Percentiles rank a stretch among this genome's conserved stretches.
phyloP scores from a whole-genome alignment of 345 rosid species.

The Murraya paniculata region DNA sequence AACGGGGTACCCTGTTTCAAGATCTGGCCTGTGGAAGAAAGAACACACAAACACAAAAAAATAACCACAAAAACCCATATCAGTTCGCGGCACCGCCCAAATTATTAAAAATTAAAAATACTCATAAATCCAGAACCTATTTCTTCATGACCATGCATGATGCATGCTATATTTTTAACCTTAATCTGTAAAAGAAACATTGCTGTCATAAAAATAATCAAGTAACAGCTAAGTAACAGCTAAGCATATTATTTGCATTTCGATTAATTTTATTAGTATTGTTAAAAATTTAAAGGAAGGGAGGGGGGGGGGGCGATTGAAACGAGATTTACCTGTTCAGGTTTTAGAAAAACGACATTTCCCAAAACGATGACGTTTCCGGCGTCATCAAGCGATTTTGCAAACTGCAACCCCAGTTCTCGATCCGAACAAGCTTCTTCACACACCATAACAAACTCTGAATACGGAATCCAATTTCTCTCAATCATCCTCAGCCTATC shows the following conservation, averaged over 20 bases:
- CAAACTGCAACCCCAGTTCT: slow-evolving; percentile 44
- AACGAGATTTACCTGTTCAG: slow-evolving; percentile 63
- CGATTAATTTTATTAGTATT: too few species aligned
- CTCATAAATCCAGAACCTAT: slow-evolving; percentile 17
- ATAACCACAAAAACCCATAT: slow-evolving; percentile 40
- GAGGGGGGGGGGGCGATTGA: background rate
- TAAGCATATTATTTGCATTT: background rate
- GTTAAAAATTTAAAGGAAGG: background rate
- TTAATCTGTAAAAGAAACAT: slow-evolving; percentile 19
- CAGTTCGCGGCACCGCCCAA: slow-evolving; percentile 48
- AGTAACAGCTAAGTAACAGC: background rate
- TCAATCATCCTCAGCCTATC: slow-evolving; percentile 52
- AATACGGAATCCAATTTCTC: slow-evolving; percentile 47
- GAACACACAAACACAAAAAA: slow-evolving; percentile 29
- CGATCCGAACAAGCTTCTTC: slow-evolving; percentile 56
- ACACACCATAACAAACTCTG: slow-evolving; percentile 60
- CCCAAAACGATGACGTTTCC: slow-evolving; percentile 79
- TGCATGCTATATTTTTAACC: slow-evolving; percentile 6
- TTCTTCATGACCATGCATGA: slow-evolving; percentile 1
- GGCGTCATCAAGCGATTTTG: slow-evolving; percentile 70
- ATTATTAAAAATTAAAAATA: background rate
- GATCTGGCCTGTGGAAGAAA: slow-evolving; percentile 52
- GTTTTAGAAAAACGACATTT: slow-evolving; percentile 56
- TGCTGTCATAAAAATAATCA: background rate
- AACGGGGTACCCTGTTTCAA: slow-evolving; percentile 33